These are phyloP conservation scores for Neonectria faginata DNA, from an alignment of 2,329 filamentous ascomycete genomes.

Conservation along the genomic window DNA sequence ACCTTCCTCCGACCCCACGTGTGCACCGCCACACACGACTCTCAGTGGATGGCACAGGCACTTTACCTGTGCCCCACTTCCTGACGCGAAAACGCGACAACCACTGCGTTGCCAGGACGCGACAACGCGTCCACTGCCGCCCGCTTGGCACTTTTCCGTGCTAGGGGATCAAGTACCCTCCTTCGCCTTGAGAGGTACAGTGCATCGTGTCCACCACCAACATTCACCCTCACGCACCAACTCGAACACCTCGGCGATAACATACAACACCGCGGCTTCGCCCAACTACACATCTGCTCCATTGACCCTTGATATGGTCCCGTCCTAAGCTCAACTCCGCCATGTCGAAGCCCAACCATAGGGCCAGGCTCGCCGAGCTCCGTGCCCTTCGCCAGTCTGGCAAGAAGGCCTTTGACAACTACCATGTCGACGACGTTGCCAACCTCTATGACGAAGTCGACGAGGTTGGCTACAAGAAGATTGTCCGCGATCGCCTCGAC, in stretches of 20 bases:
- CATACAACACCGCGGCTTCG: constrained; percentile 1
- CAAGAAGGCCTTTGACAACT: constrained; percentile 89
- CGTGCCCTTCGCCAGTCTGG: constrained; percentile 86
- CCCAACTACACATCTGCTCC: neutral
- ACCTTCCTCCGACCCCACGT: neutral
- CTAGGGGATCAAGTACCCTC: constrained; percentile 15
- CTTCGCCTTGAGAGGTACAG: neutral
- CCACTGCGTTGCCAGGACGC: neutral
- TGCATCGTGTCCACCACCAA: neutral
- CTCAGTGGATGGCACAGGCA: constrained; percentile 11
- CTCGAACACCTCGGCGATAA: constrained; percentile 15
- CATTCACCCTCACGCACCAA: constrained; percentile 3
- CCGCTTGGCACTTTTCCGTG: constrained; percentile 27
- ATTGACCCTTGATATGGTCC: constrained; percentile 37
- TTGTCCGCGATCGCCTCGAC: constrained; percentile 88
- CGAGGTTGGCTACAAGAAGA: constrained; percentile 96
- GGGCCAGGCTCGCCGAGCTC: constrained; percentile 78
- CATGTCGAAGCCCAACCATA: constrained; percentile 54
- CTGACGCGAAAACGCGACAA: constrained; percentile 13
- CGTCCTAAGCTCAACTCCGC: constrained; percentile 36
- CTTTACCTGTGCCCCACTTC: constrained; percentile 21
- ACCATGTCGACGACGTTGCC: constrained; percentile 85
- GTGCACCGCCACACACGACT: constrained; percentile 19
- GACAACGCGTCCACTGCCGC: constrained; percentile 24
- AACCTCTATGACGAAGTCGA: constrained; percentile 96